Evolutionary conservation across 2,329 filamentous ascomycete species (phyloP), one percentile per base, ranked within the genome.

Genomic region (Aspergillus aculeatus): DNA sequence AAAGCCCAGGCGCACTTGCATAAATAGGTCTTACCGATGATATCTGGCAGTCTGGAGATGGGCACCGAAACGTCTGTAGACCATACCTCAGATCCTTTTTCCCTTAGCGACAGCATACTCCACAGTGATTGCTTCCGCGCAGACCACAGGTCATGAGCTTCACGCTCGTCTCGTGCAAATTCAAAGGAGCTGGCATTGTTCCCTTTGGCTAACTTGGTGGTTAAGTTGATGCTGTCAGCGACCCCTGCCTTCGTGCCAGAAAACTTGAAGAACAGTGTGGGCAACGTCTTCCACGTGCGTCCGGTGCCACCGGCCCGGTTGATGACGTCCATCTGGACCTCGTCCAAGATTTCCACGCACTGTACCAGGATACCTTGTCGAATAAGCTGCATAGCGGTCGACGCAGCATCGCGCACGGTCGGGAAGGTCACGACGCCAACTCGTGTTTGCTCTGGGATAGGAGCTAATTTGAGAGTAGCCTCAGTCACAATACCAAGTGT

Each of bases 221-320:
- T 91, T 54, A 86, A 78, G 10, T 79, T 75, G 53, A 95, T 88
- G 68, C 93, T 91, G 68, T 96, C 91, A 62, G 85, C 83, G 4
- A 96, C 91, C n/a, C 89, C 85, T 24, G 84, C 84, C 64, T 86
- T 88, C 1, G 91, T 92, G 19, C 92, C 92, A 1, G 90, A 88
- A 72, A 96, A 87, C 65, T 80, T 80, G 71, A 79, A 80, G 66
- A 80, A 80, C 2, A 78, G 66, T 10, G 77, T 78, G 7, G 77
- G 77, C 11, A 71, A 66, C 35, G 73, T 74, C 56, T 73, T 72
- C 77, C 77, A 79, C 5, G 64, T 71, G 3, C 82, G 80, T 19
- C 81, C 82, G 0, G 86, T 86, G 32, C 81, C 81, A 31, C 87
- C 87, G 0, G 86, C 86, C 29, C 82, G 78, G 70, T 91, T 91